phyloP scores from a whole-genome alignment of 257 asterid species.

The Petrea volubilis region DNA sequence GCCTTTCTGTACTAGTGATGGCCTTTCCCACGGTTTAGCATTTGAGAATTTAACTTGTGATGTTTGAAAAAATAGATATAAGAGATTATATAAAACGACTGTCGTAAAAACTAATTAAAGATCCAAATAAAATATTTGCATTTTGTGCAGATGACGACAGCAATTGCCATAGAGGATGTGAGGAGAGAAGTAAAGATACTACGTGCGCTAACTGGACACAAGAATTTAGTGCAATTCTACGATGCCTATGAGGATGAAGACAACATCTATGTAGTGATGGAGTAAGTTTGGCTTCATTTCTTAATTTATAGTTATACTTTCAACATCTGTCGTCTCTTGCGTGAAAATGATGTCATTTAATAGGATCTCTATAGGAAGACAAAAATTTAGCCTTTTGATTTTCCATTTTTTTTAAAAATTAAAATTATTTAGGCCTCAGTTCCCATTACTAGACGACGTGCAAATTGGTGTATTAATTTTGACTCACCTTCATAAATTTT shows the following conservation, averaged over 20 bases:
- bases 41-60: background rate
- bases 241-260: conserved; percentile 65
- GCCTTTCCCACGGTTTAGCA: background rate
- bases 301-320: background rate
- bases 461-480: background rate
- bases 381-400: background rate
- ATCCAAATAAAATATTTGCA: background rate
- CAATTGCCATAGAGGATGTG: conserved; percentile 59
- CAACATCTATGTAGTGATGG: conserved; percentile 60
- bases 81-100: background rate
- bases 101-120: background rate
- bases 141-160: conserved; percentile 56
- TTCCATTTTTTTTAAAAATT: background rate
- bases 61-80: background rate
- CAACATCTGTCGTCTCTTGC: background rate
- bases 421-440: background rate
- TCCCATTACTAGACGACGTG: background rate
- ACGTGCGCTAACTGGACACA: conserved; percentile 56
- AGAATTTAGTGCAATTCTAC: conserved; percentile 53
- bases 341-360: background rate
- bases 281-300: conserved; percentile 44
- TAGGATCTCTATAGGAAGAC: background rate
- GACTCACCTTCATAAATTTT: background rate
- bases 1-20: background rate
- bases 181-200: conserved; percentile 67